Conservation (phyloP, 2,329 filamentous ascomycete genomes). For the Venturia effusa region DNA sequence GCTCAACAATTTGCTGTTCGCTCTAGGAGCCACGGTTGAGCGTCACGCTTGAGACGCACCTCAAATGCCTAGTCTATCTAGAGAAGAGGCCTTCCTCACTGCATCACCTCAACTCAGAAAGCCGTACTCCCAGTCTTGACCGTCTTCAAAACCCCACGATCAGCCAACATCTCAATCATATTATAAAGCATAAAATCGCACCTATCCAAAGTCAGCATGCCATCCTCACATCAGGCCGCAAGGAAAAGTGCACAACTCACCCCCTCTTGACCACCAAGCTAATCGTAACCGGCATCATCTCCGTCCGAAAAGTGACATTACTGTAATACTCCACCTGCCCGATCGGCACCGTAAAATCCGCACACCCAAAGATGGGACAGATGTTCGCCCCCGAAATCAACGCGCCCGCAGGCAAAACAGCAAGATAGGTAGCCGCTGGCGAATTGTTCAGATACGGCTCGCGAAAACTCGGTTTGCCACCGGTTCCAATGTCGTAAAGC, state of each 20-base stretch:
- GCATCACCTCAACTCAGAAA: conserved; percentile 12
- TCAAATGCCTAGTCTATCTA: background rate
- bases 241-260: conserved; percentile 37
- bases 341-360: conserved; percentile 14
- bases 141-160: conserved; percentile 26
- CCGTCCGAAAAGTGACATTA: conserved; percentile 36
- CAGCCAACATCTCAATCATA: conserved; percentile 25
- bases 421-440: conserved; percentile 38
- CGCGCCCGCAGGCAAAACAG: conserved; percentile 34
- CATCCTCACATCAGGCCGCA: conserved; percentile 14
- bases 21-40: too few species aligned
- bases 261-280: conserved; percentile 48
- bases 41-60: too few species aligned
- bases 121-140: conserved; percentile 32
- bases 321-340: conserved; percentile 34
- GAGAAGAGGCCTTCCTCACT: background rate
- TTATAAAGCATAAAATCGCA: conserved; percentile 2
- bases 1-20: too few species aligned
- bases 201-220: conserved; percentile 30
- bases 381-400: conserved; percentile 28
- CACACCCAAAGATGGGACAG: conserved; percentile 4
- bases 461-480: conserved; percentile 31
- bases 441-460: conserved; percentile 40
- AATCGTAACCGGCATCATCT: conserved; percentile 47
- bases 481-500: conserved; percentile 34